Base-by-base conservation (phyloP, 306 rosid genomes). In the Lablab purpureus region DNA sequence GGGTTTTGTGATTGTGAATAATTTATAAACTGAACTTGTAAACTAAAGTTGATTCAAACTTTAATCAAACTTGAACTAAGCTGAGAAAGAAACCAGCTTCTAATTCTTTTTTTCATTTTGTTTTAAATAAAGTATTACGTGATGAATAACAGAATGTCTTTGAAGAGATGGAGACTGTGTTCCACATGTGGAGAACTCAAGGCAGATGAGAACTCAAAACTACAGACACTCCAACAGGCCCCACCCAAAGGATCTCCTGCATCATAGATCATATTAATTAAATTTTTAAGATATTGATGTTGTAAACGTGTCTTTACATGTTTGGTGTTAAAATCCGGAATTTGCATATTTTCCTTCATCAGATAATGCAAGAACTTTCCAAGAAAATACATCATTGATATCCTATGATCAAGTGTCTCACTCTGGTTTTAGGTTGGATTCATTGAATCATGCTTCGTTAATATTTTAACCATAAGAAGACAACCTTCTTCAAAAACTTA, bases 81-180 rank as follows among this genome's bases (percentile, higher is more conserved):
- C 3, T 30, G 34, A 30, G 12, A 50, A 18, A 45, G 28, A 59
- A 70, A 70, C 67, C 46, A 36, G 40, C 46, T 10, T 45, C 34
- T 30, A 46, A 36, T 55, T 55, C 13, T 41, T 69, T 59, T 37
- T 64, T 77, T 10, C n/a, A 55, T 76, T 60, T 46, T 54, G 72
- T n/a, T 70, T 40, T 27, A 36, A 63, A 77, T 71, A 6, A 82
- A 69, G 58, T 47, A 78, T 58, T 65, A 75, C n/a, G 65, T 83
- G 73, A 63, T 81, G 74, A 75, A 64, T 71, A 68, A 81, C 67
- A 86, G 80, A 88, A 84, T 85, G 90, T 84, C 84, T 80, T 81
- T 71, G 74, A 78, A 81, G 73, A 76, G 66, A 80, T 76, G 27
- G 83, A 71, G 54, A 84, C 70, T 51, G 81, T 67, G 49, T 62